These are phyloP conservation scores for Metarhizium anisopliae DNA, from an alignment of 2,329 filamentous ascomycete genomes.

Conservation along the genomic window DNA sequence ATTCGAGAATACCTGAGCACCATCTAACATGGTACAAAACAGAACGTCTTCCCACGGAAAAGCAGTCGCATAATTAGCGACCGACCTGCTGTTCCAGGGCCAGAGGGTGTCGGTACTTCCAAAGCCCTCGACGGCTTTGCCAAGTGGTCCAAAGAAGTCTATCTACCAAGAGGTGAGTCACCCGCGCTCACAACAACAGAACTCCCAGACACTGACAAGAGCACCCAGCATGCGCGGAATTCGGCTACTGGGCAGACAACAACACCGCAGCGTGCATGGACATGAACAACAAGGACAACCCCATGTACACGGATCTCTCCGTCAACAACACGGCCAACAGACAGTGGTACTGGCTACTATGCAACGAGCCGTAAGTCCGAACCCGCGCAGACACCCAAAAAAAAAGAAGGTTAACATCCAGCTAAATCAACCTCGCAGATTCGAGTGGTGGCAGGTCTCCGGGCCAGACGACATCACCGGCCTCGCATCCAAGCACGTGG, in stretches of 20 bases:
- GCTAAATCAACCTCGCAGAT: constrained; percentile 1
- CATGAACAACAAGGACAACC: constrained; percentile 19
- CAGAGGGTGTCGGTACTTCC: constrained; percentile 39
- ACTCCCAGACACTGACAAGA: neutral
- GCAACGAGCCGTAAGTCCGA: constrained; percentile 44
- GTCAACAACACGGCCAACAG: constrained; percentile 36
- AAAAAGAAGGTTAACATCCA: neutral
- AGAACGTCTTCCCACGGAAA: constrained; percentile 24
- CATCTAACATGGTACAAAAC: too few species aligned
- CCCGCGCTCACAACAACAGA: neutral
- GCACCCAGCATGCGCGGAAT: constrained; percentile 32
- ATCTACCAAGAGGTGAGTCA: constrained; percentile 26
- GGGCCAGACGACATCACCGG: constrained; percentile 21
- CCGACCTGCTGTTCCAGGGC: constrained; percentile 3
- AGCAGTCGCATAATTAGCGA: neutral
- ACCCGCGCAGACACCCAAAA: neutral
- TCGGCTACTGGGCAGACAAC: constrained; percentile 33
- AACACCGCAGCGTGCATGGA: constrained; percentile 14
- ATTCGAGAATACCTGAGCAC: too few species aligned
- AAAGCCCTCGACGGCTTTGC: constrained; percentile 46
- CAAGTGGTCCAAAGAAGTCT: constrained; percentile 38
- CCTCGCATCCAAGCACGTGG: constrained; percentile 42
- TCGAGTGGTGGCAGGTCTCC: constrained; percentile 11
- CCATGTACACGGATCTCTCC: constrained; percentile 39
- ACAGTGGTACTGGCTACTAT: constrained; percentile 52